Conservation (phyloP, 192 early-diverging fungal species). For the Chytriomyces confervae region DNA sequence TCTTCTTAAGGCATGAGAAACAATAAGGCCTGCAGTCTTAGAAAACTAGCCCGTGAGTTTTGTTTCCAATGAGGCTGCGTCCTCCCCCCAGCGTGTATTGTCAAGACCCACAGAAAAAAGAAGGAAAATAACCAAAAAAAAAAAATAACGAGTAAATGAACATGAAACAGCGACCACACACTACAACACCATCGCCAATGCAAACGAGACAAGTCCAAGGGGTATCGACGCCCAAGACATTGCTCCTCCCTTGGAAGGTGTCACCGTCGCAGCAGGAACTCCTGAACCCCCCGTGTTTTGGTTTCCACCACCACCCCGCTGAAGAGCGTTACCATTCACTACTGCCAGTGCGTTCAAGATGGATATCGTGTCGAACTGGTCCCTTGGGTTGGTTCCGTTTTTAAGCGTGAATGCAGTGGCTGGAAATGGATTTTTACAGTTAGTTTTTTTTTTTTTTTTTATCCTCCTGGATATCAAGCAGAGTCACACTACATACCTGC, state of each 20-base stretch:
- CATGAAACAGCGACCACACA: too few relatives aligned
- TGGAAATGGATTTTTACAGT: not conserved
- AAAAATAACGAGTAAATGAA: too few relatives aligned
- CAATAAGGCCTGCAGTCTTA: too few relatives aligned
- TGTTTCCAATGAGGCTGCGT: too few relatives aligned
- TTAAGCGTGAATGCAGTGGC: constrained; percentile 21
- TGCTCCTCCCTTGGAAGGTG: not conserved
- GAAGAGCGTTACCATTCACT: constrained; percentile 8
- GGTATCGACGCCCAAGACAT: not conserved
- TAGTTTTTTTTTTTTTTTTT: not conserved
- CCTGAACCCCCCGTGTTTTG: not conserved
- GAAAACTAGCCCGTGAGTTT: too few relatives aligned
- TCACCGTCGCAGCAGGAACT: not conserved
- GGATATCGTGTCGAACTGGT: constrained; percentile 35
- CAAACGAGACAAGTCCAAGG: not conserved
- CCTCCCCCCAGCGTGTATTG: too few relatives aligned
- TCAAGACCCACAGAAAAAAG: too few relatives aligned
- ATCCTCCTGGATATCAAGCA: not conserved
- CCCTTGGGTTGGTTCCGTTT: constrained; percentile 36
- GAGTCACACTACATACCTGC: constrained; percentile 12
- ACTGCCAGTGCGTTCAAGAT: constrained; percentile 28
- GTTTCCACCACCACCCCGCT: not conserved
- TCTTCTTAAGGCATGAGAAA: too few relatives aligned
- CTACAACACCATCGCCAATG: too few relatives aligned
- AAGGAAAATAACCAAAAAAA: too few relatives aligned